Evolutionary conservation across 2,329 filamentous ascomycete species (phyloP).

Genomic region (Zalaria sp.): DNA sequence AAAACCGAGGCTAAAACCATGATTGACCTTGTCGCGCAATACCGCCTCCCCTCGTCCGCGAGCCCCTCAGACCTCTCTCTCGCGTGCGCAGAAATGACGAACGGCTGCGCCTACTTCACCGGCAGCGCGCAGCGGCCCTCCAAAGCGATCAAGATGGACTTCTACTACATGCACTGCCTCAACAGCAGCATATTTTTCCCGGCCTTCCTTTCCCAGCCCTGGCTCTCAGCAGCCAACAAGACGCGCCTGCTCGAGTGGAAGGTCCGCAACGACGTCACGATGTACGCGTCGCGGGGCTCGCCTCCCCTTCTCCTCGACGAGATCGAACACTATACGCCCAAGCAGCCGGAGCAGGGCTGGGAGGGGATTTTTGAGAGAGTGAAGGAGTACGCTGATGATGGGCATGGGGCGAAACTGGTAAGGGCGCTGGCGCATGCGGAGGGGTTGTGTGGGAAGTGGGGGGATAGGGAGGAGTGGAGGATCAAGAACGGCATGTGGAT

Average conservation of each 20-base stretch:
- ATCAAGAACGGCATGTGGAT: constrained; percentile 47
- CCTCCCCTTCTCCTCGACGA: constrained; percentile 46
- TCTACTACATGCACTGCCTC: constrained; percentile 59
- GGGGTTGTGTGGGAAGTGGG: constrained; percentile 32
- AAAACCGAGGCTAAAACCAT: constrained; percentile 48
- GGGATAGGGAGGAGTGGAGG: constrained; percentile 30
- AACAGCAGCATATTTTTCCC: constrained; percentile 65
- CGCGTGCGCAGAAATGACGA: constrained; percentile 55
- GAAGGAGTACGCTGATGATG: constrained; percentile 51
- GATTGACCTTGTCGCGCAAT: constrained; percentile 45
- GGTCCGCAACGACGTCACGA: constrained; percentile 55
- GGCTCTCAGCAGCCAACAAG: constrained; percentile 47
- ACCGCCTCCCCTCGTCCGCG: constrained; percentile 31
- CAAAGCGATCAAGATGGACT: constrained; percentile 64
- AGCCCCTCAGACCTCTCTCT: constrained; percentile 40
- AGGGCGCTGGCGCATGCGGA: constrained; percentile 55
- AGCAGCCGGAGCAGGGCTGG: constrained; percentile 26
- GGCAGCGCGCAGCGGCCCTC: constrained; percentile 47
- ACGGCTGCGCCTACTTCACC: constrained; percentile 46
- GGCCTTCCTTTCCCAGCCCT: constrained; percentile 45
- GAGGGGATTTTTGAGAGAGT: constrained; percentile 30
- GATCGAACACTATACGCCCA: constrained; percentile 46
- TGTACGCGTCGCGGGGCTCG: constrained; percentile 57
- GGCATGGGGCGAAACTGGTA: constrained; percentile 65
- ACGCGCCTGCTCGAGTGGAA: constrained; percentile 69